Evolutionary conservation across 139 green algal genomes (phyloP), one percentile per base, ranked within the genome.

Genomic region (Spirogloea muscicola): DNA sequence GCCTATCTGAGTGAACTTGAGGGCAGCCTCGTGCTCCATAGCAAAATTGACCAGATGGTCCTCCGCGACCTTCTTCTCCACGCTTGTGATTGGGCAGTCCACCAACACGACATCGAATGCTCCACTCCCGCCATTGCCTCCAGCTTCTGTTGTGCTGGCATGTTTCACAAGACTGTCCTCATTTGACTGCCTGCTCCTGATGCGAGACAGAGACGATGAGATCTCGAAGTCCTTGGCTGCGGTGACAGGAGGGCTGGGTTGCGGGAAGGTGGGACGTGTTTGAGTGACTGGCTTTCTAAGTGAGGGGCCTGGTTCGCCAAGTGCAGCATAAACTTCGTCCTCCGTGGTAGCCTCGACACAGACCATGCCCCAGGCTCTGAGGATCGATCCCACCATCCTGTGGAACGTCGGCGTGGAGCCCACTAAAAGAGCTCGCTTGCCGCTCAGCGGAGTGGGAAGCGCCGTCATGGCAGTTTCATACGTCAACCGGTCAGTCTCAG

Each of bases 11-110:
- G 33, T 60, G n/a, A 60, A 37, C n/a, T 37, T 21, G n/a, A 60
- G 49, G n/a, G 49, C 49, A 21, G 49, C 7, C 49, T 60, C 49
- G 16, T 60, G 16, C 49, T 60, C 49, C 49, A 60, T 60, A 21
- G 33, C 49, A 60, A 60, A 60, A 5, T 25, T 13, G 10, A 7
- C 10, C 49, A 60, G 29, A 21, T 60, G 49, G 10, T 25, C 10
- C 10, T 60, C 49, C 49, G 49, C n/a, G n/a, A 60, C 49, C n/a
- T 9, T 25, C 49, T 13, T 27, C 49, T 60, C 49, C n/a, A 27
- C 13, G 49, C n/a, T 37, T 25, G 16, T 60, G 10, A 60, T 27
- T 7, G 49, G 49, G 49, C 49, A 60, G 49, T 60, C 49, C 49
- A 60, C 49, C 49, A 60, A 18, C 49, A 60, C 49, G n/a, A 60